phyloP scores from a whole-genome alignment of 306 rosid species.

The Crataegus laevigata region DNA sequence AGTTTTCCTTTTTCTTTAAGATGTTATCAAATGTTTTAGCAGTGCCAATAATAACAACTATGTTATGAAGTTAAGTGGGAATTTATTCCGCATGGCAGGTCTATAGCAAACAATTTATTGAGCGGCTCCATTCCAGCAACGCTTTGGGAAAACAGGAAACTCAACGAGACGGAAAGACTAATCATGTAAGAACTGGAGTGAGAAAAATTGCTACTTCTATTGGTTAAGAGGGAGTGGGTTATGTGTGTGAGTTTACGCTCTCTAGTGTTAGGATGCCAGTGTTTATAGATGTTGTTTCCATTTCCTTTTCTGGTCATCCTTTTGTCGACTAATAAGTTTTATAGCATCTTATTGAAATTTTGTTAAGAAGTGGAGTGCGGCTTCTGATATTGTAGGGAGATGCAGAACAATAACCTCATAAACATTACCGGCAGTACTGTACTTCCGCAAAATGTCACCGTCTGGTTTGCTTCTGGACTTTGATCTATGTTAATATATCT shows the following conservation, averaged over 20 bases:
- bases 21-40: not conserved
- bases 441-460: constrained; percentile 61
- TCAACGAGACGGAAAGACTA: constrained; percentile 28
- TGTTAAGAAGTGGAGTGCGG: constrained; percentile 15
- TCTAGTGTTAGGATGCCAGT: not conserved
- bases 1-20: not conserved
- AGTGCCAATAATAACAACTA: constrained; percentile 10
- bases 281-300: not conserved
- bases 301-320: not conserved
- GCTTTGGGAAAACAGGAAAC: constrained; percentile 57
- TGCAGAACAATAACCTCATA: constrained; percentile 59
- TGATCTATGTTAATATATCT: constrained; percentile 7
- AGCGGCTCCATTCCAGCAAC: constrained; percentile 52
- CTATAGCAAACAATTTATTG: constrained; percentile 69
- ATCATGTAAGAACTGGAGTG: constrained; percentile 51
- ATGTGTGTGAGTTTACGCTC: not conserved
- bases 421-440: constrained; percentile 39
- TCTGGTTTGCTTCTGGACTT: constrained; percentile 54
- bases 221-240: constrained; percentile 1
- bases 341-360: not conserved
- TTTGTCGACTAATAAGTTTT: not conserved
- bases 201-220: constrained; percentile 4
- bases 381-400: constrained; percentile 53
- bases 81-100: constrained; percentile 51
- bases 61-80: not conserved